Evolutionary conservation across 2,329 filamentous ascomycete genomes (phyloP).

Genomic region (Daldinia sp.): DNA sequence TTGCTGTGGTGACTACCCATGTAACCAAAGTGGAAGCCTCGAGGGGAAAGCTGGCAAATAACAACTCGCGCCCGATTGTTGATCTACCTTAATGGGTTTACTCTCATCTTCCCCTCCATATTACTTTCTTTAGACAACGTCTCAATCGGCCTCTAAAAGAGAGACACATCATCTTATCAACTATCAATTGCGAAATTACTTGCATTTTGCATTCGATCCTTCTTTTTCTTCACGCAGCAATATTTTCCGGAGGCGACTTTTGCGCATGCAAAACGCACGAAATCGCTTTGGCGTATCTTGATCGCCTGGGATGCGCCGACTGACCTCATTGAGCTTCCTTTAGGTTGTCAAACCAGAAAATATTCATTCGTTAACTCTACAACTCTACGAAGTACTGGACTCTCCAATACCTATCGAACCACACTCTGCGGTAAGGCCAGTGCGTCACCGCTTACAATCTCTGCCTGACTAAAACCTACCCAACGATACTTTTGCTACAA

Average conservation of each 20-base stretch:
- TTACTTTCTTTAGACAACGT: conserved; percentile 33
- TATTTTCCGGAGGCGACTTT: conserved; percentile 17
- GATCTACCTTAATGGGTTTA: conserved; percentile 37
- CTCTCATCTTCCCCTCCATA: conserved; percentile 39
- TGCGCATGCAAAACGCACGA: conserved; percentile 32
- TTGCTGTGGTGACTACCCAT: conserved; percentile 40
- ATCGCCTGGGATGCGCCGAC: conserved; percentile 37
- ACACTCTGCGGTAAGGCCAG: conserved; percentile 6
- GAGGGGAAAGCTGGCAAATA: conserved; percentile 30
- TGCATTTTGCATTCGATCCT: conserved; percentile 26
- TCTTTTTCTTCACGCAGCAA: neutral
- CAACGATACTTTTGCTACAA: conserved; percentile 3
- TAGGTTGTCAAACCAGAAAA: conserved; percentile 22
- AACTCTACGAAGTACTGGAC: too few species aligned
- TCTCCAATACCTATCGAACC: conserved; percentile 13
- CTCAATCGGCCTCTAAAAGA: conserved; percentile 31
- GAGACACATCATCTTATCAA: conserved; percentile 31
- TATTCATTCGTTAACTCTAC: conserved; percentile 4
- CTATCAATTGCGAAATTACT: conserved; percentile 28
- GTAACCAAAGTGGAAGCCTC: conserved; percentile 7
- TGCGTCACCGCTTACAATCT: conserved; percentile 17
- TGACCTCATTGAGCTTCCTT: conserved; percentile 18
- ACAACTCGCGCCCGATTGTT: conserved; percentile 39
- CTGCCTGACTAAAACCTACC: conserved; percentile 9
- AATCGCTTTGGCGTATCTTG: conserved; percentile 22